phyloP scores from a whole-genome alignment of 345 rosid species.

The Aurinia saxatilis region DNA sequence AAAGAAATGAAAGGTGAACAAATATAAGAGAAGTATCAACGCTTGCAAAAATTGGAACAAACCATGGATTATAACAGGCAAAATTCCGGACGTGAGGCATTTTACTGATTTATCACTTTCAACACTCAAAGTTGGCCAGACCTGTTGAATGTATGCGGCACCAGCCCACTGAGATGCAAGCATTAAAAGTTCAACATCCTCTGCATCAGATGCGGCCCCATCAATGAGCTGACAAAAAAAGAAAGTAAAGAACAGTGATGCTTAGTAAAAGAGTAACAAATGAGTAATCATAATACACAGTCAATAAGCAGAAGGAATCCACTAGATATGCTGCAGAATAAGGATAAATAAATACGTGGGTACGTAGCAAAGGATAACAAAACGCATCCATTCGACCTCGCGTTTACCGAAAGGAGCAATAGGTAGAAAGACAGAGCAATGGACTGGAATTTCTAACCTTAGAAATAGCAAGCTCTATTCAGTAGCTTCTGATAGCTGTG shows the following conservation, averaged over 20 bases:
- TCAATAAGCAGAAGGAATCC: neutral
- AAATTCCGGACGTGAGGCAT: neutral
- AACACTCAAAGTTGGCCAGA: slow-evolving; percentile 8
- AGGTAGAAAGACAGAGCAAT: neutral
- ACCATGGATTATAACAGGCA: too few relatives aligned
- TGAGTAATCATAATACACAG: neutral
- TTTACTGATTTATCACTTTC: neutral
- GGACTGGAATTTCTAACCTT: slow-evolving; percentile 40
- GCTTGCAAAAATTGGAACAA: too few relatives aligned
- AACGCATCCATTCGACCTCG: neutral
- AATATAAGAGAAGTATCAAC: too few relatives aligned
- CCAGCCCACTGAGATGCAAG: slow-evolving; percentile 87
- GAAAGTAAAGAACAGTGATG: neutral
- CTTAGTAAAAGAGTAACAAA: slow-evolving; percentile 3
- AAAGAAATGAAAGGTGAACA: too few relatives aligned
- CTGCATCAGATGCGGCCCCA: slow-evolving; percentile 37
- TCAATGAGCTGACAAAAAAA: slow-evolving; percentile 43
- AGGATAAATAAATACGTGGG: neutral
- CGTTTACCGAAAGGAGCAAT: neutral
- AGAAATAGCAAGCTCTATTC: slow-evolving; percentile 60
- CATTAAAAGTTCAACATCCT: slow-evolving; percentile 56
- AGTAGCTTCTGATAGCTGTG: slow-evolving; percentile 45
- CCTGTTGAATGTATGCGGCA: slow-evolving; percentile 61
- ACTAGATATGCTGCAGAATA: neutral
- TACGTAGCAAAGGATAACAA: too few relatives aligned